These are phyloP conservation scores for Thelonectria rubi DNA, from an alignment of 2,329 filamentous ascomycete genomes.

Conservation along the genomic window DNA sequence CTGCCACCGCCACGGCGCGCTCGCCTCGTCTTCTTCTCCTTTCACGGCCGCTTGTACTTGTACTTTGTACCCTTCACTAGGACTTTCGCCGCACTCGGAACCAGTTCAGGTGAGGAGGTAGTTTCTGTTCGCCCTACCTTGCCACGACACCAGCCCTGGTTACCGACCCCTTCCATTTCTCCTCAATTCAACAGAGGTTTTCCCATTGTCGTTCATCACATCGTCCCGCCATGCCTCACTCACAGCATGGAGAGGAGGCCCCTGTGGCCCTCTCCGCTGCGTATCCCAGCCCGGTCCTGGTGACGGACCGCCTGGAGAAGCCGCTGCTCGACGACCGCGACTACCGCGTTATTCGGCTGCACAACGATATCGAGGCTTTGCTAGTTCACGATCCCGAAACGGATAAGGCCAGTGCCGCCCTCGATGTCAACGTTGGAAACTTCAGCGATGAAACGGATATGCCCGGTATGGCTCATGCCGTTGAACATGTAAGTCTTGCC, in stretches of 20 bases:
- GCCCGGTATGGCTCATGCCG: slow-evolving; percentile 94
- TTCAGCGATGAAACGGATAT: slow-evolving; percentile 92
- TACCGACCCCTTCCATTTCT: slow-evolving; percentile 20
- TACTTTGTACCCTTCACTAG: slow-evolving; percentile 8
- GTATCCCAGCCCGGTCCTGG: slow-evolving; percentile 44
- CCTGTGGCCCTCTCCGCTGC: slow-evolving; percentile 38
- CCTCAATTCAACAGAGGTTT: slow-evolving; percentile 20
- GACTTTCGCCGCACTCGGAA: slow-evolving; percentile 21
- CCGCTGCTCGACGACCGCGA: slow-evolving; percentile 85
- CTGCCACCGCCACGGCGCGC: slow-evolving; percentile 4
- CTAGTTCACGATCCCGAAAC: slow-evolving; percentile 94
- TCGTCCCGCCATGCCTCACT: slow-evolving; percentile 44
- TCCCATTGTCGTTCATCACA: slow-evolving; percentile 26
- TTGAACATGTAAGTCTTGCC: slow-evolving; percentile 75
- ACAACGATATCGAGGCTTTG: slow-evolving; percentile 89
- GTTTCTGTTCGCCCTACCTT: slow-evolving; percentile 23
- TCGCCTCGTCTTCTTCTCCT: not conserved
- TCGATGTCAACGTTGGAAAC: slow-evolving; percentile 95
- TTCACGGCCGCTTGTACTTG: slow-evolving; percentile 3
- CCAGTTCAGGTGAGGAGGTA: no score
- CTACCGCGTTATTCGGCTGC: slow-evolving; percentile 86
- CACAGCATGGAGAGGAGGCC: slow-evolving; percentile 39
- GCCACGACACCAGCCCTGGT: slow-evolving; percentile 13
- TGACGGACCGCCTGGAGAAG: slow-evolving; percentile 81
- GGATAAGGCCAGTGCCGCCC: slow-evolving; percentile 94